Evolutionary conservation across 2,329 filamentous ascomycete genomes (phyloP).

Genomic region (Fusarium annulatum): DNA sequence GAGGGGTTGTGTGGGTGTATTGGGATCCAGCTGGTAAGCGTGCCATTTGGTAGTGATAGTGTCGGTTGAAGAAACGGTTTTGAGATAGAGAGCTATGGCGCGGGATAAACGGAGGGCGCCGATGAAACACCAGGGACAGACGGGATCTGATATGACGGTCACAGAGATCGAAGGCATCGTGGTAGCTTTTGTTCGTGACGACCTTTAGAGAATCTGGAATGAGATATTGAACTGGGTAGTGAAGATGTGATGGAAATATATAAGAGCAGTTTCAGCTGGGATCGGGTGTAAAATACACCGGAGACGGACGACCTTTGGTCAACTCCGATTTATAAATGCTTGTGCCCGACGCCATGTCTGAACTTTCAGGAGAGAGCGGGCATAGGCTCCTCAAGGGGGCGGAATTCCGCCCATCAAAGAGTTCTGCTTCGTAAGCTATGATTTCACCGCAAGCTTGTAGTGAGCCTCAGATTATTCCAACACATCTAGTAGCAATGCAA

Average conservation of each 20-base stretch:
- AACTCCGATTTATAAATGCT: not conserved
- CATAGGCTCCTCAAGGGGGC: conserved; percentile 21
- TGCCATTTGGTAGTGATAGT: conserved; percentile 80
- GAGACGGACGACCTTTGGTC: not conserved
- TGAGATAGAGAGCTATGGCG: conserved; percentile 75
- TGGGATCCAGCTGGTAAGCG: conserved; percentile 83
- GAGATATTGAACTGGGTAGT: not conserved
- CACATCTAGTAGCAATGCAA: not conserved
- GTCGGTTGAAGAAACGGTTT: conserved; percentile 70
- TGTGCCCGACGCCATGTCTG: not conserved
- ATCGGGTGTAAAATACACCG: not conserved
- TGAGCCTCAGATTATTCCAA: not conserved
- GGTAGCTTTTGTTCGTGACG: not conserved
- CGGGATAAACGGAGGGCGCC: conserved; percentile 80
- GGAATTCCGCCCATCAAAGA: conserved; percentile 39
- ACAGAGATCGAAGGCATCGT: conserved; percentile 81
- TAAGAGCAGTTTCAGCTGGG: not conserved
- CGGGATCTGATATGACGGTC: conserved; percentile 81
- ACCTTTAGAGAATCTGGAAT: not conserved
- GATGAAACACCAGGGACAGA: conserved; percentile 85
- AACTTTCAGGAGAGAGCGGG: not conserved
- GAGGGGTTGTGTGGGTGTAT: conserved; percentile 62
- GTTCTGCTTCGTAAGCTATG: not conserved
- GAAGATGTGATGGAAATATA: not conserved
- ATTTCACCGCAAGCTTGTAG: not conserved